Percentiles rank a stretch among this genome's conserved stretches.
Conservation (phyloP, 352 stramenopile genomes). For the Pythium grandisporangium region DNA sequence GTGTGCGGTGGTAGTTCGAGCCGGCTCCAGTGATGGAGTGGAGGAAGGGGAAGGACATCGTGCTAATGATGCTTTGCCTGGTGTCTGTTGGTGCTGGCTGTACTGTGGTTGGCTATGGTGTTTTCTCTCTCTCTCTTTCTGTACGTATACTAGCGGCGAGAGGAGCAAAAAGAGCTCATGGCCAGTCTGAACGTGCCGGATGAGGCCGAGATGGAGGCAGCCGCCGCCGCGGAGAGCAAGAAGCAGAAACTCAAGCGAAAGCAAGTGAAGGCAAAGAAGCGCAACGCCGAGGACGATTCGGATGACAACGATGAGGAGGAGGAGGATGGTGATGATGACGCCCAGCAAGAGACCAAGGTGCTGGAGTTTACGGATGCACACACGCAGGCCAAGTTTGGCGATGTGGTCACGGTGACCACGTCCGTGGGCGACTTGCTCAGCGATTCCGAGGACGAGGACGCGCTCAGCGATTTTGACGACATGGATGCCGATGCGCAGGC, state of each 20-base stretch:
- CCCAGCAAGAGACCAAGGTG: constrained; percentile 28
- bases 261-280: constrained; percentile 10
- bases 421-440: constrained; percentile 69
- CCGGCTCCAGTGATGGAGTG: too few species aligned
- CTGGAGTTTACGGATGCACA: constrained; percentile 75
- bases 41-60: too few species aligned
- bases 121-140: neutral
- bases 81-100: too few species aligned
- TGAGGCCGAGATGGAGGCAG: constrained; percentile 34
- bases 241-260: neutral
- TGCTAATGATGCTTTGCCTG: too few species aligned
- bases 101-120: too few species aligned
- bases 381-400: constrained; percentile 79
- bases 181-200: constrained; percentile 39
- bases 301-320: constrained; percentile 23
- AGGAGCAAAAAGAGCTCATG: constrained; percentile 72
- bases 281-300: constrained; percentile 13
- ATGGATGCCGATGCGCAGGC: constrained; percentile 23
- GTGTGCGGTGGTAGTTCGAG: neutral
- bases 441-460: constrained; percentile 63
- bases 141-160: constrained; percentile 26
- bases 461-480: constrained; percentile 37
- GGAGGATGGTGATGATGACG: constrained; percentile 15
- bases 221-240: too few species aligned
- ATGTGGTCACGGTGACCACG: constrained; percentile 82